Evolutionary conservation across 345 rosid genomes (phyloP), one percentile per base, ranked within the genome.

Genomic region (Gossypium rotundifolium): DNA sequence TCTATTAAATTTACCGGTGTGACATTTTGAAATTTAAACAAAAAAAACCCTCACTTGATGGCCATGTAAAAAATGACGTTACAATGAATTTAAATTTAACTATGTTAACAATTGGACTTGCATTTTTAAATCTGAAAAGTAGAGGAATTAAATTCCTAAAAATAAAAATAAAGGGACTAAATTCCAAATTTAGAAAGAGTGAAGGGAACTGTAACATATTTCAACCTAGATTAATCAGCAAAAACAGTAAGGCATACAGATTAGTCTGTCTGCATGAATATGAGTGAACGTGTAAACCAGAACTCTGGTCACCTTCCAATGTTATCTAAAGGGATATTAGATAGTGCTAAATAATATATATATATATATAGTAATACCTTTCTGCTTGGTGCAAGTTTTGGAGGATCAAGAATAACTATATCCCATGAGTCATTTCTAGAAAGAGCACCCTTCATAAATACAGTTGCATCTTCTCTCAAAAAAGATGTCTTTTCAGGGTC

Each of bases 391-490:
- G 95, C 97, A 49, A 94, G 74, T 83, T 94, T 92, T 27, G 97
- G 97, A 78, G 97, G 98, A 83, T 94, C 97, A 72, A 94, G 80
- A 79, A 92, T 83, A 71, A 94, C 90, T 11, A 94, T 46, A 85
- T 91, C 97, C 95, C 98, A 92, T 7, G 84, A 81, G 77, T 90
- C 93, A n/a, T 81, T 87, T 82, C 93, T 89, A 8, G 87, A 83
- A 76, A 89, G 72, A 58, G 97, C 95, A 53, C 65, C 80, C 88
- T 86, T 94, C 97, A 94, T 91, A 79, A 87, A 94, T 45, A 76
- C 87, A 65, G 89, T 85, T 48, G 87, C 92, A 73, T 92, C 97
- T 81, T 89, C 89, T 83, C 81, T 89, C 71, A 87, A 69, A 77
- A 94, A 94, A 22, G 85, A 81, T 71, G 86, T 81, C 64, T 66